A percentile compares a stretch with the other conserved stretches of the same genome.
These are phyloP conservation scores for Cerrena zonata DNA, from an alignment of 1,284 basidiomycete genomes.

Conservation along the genomic window DNA sequence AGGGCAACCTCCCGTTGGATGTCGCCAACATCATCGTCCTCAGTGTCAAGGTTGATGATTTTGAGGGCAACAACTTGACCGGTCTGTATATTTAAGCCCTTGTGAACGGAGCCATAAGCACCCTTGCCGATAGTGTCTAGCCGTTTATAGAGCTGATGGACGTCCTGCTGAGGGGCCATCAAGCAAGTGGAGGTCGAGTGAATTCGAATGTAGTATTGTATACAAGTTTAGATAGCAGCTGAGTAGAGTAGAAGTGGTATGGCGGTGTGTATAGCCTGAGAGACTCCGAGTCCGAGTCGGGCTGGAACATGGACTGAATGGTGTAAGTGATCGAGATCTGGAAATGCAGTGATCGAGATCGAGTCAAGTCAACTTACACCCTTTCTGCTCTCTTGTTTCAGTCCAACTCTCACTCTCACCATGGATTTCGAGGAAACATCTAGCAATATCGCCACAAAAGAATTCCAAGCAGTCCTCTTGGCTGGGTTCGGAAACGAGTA, in stretches of 20 bases:
- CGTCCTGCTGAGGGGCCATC: constrained; percentile 27
- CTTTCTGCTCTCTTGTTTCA: neutral
- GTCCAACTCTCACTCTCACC: constrained; percentile 7
- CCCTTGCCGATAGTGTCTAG: constrained; percentile 79
- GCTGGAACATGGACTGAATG: too few relatives aligned
- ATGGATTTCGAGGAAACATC: constrained; percentile 64
- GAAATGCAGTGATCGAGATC: too few relatives aligned
- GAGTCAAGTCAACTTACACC: neutral
- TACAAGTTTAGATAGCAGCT: too few relatives aligned
- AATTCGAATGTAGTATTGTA: too few relatives aligned
- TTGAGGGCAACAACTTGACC: constrained; percentile 91
- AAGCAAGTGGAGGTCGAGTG: too few relatives aligned
- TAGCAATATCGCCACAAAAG: constrained; percentile 46
- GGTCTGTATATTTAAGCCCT: constrained; percentile 78
- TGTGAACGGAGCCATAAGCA: constrained; percentile 93
- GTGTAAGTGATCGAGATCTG: too few relatives aligned
- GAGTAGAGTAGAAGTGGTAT: too few relatives aligned
- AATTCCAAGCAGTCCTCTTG: constrained; percentile 81
- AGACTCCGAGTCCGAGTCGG: too few relatives aligned
- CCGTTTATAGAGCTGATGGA: constrained; percentile 44
- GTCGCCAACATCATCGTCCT: constrained; percentile 93
- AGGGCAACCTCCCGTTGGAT: constrained; percentile 96
- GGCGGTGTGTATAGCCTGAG: too few relatives aligned
- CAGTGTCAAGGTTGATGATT: constrained; percentile 96
- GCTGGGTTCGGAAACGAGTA: constrained; percentile 86